Evolutionary conservation across 2,329 filamentous ascomycete species (phyloP).

Genomic region (Chrysoporthe cubensis): DNA sequence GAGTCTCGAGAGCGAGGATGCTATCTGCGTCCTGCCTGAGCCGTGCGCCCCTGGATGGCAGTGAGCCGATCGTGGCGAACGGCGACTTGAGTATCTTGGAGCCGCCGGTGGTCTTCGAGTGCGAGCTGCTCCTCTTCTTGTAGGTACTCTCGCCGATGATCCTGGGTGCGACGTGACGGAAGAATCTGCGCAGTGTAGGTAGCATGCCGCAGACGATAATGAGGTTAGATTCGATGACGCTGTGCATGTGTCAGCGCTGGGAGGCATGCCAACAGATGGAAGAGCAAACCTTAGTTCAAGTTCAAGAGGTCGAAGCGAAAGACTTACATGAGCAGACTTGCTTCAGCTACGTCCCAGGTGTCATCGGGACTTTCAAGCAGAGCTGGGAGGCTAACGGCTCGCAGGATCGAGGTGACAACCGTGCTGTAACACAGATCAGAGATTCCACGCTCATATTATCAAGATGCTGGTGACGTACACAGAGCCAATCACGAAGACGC

Average conservation of each 20-base stretch:
- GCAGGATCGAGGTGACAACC: conserved; percentile 39
- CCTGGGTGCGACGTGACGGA: conserved; percentile 42
- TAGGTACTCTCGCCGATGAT: conserved; percentile 34
- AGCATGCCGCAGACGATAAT: conserved; percentile 47
- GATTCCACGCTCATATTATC: too few species aligned
- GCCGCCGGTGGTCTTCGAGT: neutral
- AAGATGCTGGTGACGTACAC: neutral
- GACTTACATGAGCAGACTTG: conserved; percentile 28
- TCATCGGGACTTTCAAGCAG: conserved; percentile 35
- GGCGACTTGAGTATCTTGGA: neutral
- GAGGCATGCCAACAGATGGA: too few species aligned
- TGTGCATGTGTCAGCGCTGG: conserved; percentile 32
- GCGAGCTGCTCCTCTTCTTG: neutral
- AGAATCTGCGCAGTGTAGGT: conserved; percentile 45
- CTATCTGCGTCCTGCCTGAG: conserved; percentile 10
- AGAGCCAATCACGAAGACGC: conserved; percentile 43
- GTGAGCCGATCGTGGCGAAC: conserved; percentile 12
- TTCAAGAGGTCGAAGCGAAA: too few species aligned
- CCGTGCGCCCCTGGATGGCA: conserved; percentile 11
- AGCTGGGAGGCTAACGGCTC: conserved; percentile 35
- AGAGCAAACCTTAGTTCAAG: too few species aligned
- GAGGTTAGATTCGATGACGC: conserved; percentile 45
- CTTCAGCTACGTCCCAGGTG: conserved; percentile 37
- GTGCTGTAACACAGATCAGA: conserved; percentile 42
- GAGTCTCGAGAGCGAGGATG: conserved; percentile 9